phyloP scores from a whole-genome alignment of 139 green algal species.

The Tetraselmis striata region DNA sequence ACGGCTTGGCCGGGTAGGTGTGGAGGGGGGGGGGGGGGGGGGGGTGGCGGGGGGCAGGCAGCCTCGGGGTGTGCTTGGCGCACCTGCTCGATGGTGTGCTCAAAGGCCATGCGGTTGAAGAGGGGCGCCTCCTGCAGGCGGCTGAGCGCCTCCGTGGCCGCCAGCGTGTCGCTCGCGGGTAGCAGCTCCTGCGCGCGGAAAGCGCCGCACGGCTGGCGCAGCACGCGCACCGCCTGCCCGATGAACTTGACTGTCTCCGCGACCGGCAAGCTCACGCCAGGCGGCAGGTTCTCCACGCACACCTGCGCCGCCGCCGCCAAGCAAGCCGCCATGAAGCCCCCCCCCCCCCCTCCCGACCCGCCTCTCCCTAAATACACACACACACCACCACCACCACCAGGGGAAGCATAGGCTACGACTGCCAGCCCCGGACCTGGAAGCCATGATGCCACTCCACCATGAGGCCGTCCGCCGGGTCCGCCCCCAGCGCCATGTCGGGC shows the following conservation, averaged over 20 bases:
- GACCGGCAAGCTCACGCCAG: slow-evolving; percentile 35
- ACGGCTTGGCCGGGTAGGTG: too few relatives aligned
- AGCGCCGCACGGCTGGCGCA: slow-evolving; percentile 33
- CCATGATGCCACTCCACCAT: slow-evolving; percentile 56
- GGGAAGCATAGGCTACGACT: too few relatives aligned
- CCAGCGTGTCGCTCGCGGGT: slow-evolving; percentile 35
- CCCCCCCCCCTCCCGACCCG: not conserved
- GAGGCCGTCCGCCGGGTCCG: slow-evolving; percentile 14
- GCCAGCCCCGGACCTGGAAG: slow-evolving; percentile 42
- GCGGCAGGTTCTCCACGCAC: slow-evolving; percentile 38
- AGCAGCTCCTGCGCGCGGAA: slow-evolving; percentile 31
- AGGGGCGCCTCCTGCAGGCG: slow-evolving; percentile 35
- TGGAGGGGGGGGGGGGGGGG: too few relatives aligned
- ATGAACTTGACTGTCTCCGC: slow-evolving; percentile 70
- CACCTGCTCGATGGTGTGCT: slow-evolving; percentile 51
- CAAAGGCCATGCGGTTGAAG: slow-evolving; percentile 50
- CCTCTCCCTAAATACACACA: slow-evolving; percentile 18
- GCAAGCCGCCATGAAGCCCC: too few relatives aligned
- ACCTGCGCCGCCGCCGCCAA: slow-evolving; percentile 46
- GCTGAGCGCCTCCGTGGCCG: slow-evolving; percentile 33
- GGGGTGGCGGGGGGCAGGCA: too few relatives aligned
- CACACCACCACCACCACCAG: too few relatives aligned
- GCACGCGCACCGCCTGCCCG: slow-evolving; percentile 73
- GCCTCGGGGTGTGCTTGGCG: too few relatives aligned
- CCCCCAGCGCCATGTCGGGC: not conserved